Conservation (phyloP, 768 basidiomycete genomes). For the Suillus subalutaceus region DNA sequence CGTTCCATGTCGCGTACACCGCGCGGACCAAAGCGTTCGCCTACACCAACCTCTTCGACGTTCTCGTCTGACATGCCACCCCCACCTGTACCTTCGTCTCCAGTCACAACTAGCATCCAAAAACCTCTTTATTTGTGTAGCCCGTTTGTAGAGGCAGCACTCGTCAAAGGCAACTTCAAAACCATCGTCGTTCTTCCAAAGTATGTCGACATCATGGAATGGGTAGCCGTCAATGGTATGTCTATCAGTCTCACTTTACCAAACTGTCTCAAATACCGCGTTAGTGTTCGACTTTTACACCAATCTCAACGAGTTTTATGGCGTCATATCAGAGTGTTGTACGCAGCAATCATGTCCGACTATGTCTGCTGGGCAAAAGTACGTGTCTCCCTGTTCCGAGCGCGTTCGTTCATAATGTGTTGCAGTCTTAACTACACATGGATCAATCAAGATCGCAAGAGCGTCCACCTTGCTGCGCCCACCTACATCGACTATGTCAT, state of each 20-base stretch:
- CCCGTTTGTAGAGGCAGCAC: slow-evolving; percentile 92
- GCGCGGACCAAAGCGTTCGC: slow-evolving; percentile 70
- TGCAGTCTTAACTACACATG: slow-evolving; percentile 89
- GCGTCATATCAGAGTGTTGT: slow-evolving; percentile 90
- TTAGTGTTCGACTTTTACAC: slow-evolving; percentile 97
- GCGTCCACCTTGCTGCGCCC: slow-evolving; percentile 86
- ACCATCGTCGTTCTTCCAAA: slow-evolving; percentile 97
- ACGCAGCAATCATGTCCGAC: slow-evolving; percentile 87
- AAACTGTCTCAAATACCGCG: neutral
- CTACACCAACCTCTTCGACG: slow-evolving; percentile 73
- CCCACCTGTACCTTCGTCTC: slow-evolving; percentile 44
- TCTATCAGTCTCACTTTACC: slow-evolving; percentile 15
- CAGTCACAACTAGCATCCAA: slow-evolving; percentile 23
- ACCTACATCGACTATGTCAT: slow-evolving; percentile 98
- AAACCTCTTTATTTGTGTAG: slow-evolving; percentile 90
- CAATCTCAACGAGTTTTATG: slow-evolving; percentile 97
- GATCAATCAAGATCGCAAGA: slow-evolving; percentile 91
- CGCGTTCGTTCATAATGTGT: neutral
- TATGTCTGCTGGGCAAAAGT: slow-evolving; percentile 91
- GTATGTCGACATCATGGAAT: slow-evolving; percentile 94
- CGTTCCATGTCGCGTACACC: slow-evolving; percentile 77
- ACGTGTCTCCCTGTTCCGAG: slow-evolving; percentile 31
- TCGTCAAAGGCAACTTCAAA: slow-evolving; percentile 98
- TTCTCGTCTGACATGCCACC: slow-evolving; percentile 50
- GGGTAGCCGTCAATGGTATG: slow-evolving; percentile 94